Conservation (phyloP, 2,329 filamentous ascomycete genomes). For the Emmonsia crescens region DNA sequence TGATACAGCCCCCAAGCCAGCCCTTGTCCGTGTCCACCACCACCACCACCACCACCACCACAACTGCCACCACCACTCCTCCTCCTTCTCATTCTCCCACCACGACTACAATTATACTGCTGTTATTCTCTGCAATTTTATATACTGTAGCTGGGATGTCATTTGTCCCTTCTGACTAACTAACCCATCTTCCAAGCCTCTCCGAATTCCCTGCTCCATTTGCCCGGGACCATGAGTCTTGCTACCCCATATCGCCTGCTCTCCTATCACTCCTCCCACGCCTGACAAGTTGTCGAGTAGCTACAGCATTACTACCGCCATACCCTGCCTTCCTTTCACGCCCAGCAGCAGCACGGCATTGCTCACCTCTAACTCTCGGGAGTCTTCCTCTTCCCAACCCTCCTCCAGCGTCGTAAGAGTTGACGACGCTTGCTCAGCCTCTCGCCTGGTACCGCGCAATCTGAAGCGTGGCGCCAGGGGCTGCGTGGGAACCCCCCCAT, state of each 20-base stretch:
- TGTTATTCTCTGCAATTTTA: neutral
- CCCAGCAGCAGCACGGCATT: neutral
- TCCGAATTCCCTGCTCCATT: neutral
- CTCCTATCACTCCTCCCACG: neutral
- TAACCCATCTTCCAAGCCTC: neutral
- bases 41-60: neutral
- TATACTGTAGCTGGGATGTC: neutral
- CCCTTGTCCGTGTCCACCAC: no score
- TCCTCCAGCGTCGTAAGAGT: neutral
- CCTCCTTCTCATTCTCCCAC: neutral
- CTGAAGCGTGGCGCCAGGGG: neutral
- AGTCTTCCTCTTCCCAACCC: no score
- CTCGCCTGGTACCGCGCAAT: neutral
- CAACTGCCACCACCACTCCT: neutral
- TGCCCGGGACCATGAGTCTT: neutral
- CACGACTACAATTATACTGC: neutral
- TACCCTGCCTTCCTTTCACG: neutral
- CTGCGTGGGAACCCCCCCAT: neutral
- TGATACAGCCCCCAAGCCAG: neutral
- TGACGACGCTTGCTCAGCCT: neutral
- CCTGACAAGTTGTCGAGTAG: neutral
- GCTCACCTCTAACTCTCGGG: neutral
- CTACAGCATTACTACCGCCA: neutral
- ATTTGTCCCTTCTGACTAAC: neutral
- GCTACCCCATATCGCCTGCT: neutral